phyloP scores from a whole-genome alignment of 2,329 filamentous ascomycete species.

The Penicillium sp. region DNA sequence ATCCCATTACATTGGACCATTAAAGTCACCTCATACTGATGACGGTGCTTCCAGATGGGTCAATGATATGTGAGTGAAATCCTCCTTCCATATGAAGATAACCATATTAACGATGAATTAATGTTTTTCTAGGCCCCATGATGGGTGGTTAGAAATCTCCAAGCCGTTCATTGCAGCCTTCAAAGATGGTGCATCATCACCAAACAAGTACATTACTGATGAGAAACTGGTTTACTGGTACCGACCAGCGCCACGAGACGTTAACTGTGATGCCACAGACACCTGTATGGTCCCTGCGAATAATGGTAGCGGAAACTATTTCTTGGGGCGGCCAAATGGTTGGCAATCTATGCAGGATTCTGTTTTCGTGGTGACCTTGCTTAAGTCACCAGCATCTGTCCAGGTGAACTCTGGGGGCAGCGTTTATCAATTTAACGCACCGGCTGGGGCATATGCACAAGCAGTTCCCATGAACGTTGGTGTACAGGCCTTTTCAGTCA shows the following conservation, averaged over 20 bases:
- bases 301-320: constrained; percentile 53
- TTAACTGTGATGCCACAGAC: constrained; percentile 55
- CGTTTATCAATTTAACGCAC: constrained; percentile 29
- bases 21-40: constrained; percentile 42
- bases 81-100: background rate
- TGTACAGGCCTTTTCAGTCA: constrained; percentile 46
- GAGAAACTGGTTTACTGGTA: constrained; percentile 59
- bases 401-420: constrained; percentile 31
- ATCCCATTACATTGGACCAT: constrained; percentile 58
- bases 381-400: constrained; percentile 47
- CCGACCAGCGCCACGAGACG: constrained; percentile 48
- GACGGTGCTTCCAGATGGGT: constrained; percentile 49
- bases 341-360: constrained; percentile 52
- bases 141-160: constrained; percentile 55
- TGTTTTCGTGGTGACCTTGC: constrained; percentile 54
- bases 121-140: constrained; percentile 45
- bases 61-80: constrained; percentile 46
- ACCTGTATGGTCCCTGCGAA: constrained; percentile 50
- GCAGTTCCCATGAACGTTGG: constrained; percentile 46
- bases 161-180: constrained; percentile 56
- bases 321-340: constrained; percentile 53
- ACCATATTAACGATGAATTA: background rate
- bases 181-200: constrained; percentile 46
- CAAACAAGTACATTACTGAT: constrained; percentile 42
- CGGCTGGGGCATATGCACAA: constrained; percentile 45